phyloP scores from a whole-genome alignment of 495 filamentous ascomycete genomes.

The Penicillium tannophilum region DNA sequence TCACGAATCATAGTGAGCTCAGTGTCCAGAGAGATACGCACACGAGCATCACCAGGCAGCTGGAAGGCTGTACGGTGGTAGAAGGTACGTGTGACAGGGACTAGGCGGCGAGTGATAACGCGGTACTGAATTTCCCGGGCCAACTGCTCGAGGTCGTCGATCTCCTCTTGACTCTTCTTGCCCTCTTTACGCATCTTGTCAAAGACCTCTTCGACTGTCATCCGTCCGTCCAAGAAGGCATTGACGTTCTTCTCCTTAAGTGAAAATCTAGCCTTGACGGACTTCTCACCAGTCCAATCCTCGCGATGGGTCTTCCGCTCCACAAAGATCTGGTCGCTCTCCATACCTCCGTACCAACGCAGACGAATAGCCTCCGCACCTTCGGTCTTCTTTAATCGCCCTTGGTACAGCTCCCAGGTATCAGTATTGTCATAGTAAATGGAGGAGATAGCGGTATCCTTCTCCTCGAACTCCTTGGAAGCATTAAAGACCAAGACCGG shows the following conservation, averaged over 20 bases:
- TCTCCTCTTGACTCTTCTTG: constrained; percentile 88
- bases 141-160: constrained; percentile 85
- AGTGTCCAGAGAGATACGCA: constrained; percentile 95
- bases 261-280: constrained; percentile 93
- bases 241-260: constrained; percentile 98
- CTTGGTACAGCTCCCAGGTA: constrained; percentile 90
- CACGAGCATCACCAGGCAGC: constrained; percentile 91
- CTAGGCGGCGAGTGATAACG: constrained; percentile 76
- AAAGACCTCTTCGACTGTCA: constrained; percentile 81
- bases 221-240: constrained; percentile 75
- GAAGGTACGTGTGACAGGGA: constrained; percentile 88
- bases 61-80: constrained; percentile 99
- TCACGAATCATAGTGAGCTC: constrained; percentile 93
- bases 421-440: constrained; percentile 97
- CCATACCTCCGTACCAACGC: constrained; percentile 97
- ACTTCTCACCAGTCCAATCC: constrained; percentile 99
- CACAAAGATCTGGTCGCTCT: constrained; percentile 90
- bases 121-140: constrained; percentile 94
- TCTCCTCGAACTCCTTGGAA: constrained; percentile 89
- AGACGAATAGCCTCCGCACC: constrained; percentile 96
- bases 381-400: constrained; percentile 94
- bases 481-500: constrained; percentile 97
- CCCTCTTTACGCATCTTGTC: constrained; percentile 93
- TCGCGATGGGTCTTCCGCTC: constrained; percentile 98
- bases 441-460: constrained; percentile 93